phyloP scores from a whole-genome alignment of 2,329 filamentous ascomycete species.

The Rhinocladiella mackenziei region DNA sequence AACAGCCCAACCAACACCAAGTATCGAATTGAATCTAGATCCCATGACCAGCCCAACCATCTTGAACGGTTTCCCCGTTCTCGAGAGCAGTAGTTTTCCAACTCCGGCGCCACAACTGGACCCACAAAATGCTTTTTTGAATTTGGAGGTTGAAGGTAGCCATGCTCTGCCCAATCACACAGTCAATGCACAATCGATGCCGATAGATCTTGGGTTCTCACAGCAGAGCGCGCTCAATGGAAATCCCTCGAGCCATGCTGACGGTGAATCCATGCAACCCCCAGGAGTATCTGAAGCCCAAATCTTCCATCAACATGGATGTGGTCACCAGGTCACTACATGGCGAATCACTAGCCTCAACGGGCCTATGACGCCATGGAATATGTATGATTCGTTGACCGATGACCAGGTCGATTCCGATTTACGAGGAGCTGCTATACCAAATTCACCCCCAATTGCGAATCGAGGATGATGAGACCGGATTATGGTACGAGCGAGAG shows the following conservation, averaged over 20 bases:
- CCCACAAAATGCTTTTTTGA: conserved; percentile 3
- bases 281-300: not conserved
- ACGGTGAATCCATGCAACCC: not conserved
- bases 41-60: conserved; percentile 6
- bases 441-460: conserved; percentile 3
- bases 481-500: not conserved
- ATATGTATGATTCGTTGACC: not conserved
- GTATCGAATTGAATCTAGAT: conserved; percentile 4
- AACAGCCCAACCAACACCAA: conserved; percentile 1
- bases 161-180: not conserved
- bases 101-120: conserved; percentile 3
- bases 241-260: not conserved
- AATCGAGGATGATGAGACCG: conserved; percentile 1
- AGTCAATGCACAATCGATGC: not conserved
- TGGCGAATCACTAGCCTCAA: not conserved
- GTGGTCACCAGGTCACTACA: not conserved
- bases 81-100: conserved; percentile 2
- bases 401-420: not conserved
- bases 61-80: not conserved
- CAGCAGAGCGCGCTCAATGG: not conserved
- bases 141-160: conserved; percentile 1
- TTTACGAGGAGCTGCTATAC: not conserved
- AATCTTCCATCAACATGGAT: not conserved
- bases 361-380: not conserved
- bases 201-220: not conserved